Evolutionary conservation across 352 stramenopile genomes (phyloP).

Genomic region (Phytophthora agathidicida): DNA sequence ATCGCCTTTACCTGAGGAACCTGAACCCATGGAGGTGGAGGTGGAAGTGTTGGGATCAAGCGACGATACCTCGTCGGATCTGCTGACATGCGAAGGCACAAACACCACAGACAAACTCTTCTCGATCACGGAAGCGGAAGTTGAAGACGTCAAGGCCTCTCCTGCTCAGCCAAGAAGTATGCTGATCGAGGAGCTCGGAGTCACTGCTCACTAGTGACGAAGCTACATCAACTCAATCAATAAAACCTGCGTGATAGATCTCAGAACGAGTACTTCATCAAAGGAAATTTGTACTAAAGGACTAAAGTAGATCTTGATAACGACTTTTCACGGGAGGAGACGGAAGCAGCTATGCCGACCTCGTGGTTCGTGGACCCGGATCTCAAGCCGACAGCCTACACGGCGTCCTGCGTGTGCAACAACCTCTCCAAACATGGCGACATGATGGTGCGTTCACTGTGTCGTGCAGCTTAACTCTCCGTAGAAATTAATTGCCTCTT

Average conservation of each 20-base stretch:
- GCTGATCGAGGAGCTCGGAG: constrained; percentile 40
- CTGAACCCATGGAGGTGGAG: constrained; percentile 21
- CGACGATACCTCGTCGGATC: constrained; percentile 10
- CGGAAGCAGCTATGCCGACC: constrained; percentile 34
- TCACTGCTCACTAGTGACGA: constrained; percentile 18
- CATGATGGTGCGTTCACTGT: constrained; percentile 35
- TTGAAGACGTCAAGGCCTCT: not conserved
- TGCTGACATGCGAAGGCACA: constrained; percentile 10
- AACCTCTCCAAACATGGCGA: constrained; percentile 59
- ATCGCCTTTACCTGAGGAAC: not conserved
- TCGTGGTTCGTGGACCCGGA: constrained; percentile 59
- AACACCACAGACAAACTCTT: constrained; percentile 18
- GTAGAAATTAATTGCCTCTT: constrained; percentile 1
- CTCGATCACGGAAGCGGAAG: constrained; percentile 27
- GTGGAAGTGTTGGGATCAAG: not conserved
- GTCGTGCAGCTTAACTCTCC: not conserved
- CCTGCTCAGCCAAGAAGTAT: constrained; percentile 13
- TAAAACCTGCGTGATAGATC: constrained; percentile 27
- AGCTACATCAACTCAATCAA: constrained; percentile 12
- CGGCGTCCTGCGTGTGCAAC: constrained; percentile 58
- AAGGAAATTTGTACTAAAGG: no score
- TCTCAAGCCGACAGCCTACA: constrained; percentile 47
- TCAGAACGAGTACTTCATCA: no score
- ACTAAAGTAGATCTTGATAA: no score
- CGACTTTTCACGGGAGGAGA: constrained; percentile 22